Base-by-base conservation (phyloP, 352 stramenopile genomes). In the Globisporangium nagaii region DNA sequence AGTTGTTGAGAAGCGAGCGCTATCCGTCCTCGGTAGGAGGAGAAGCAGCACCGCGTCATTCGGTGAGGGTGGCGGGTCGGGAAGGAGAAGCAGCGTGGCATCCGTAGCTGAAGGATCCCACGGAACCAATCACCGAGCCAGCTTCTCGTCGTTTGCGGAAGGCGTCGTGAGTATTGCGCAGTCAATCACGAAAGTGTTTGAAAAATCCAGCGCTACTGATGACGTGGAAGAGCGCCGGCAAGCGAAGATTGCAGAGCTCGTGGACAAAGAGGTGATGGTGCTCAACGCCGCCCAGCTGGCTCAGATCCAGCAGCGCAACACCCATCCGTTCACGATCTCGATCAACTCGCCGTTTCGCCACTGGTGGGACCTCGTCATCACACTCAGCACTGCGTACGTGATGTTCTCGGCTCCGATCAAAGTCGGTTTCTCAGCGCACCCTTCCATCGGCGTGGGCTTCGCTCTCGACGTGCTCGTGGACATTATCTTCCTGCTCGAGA, bases 321-420 rank as follows among this genome's bases (percentile, higher is more conserved):
- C 70, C 6, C 46, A 83, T 37, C 66, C 64, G 15, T 68, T 84
- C 37, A 84, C 72, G 10, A 84, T 86, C 20, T 86, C 77, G 24
- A 57, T 83, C 22, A 70, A 86, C 58, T 88, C 77, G 2, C 68
- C 56, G 4, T 88, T 84, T 20, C 73, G 75, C 0, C 66, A 70
- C 30, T 86, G 74, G 77, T 86, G 72, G 73, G 74, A 86, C 54
- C 68, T 88, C 19, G 27, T 80, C 12, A 71, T 86, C 28, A 73
- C 74, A 0, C 47, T 77, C 12, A 75, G 67, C 12, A 79, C 73
- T 7, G 61, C 70, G 15, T 83, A 86, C 36, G 68, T 86, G 51
- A 74, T 86, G 32, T 56, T 86, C 15, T 65, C 53, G n/a, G 79
- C 63, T 1, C 73, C 77, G 10, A 63, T 86, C 10, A 80, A 84